Base-by-base conservation (phyloP, 1,139 yeast species). In the Scheffersomyces segobiensis region DNA sequence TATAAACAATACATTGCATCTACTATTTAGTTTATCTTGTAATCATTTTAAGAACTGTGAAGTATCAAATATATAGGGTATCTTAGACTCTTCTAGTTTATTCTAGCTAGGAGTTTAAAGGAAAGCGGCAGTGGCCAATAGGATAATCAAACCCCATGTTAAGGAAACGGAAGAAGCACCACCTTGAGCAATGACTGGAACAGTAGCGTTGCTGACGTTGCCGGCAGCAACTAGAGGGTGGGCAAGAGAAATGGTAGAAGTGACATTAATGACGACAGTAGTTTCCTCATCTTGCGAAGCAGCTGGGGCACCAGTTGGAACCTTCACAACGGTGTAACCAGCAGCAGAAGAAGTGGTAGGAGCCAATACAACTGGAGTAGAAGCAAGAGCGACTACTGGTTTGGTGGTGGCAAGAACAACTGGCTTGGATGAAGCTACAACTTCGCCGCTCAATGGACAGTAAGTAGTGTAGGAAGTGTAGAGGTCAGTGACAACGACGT, bases 381-480 rank as follows among this genome's bases (percentile, higher is more conserved):
- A 53, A 3, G 65, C 58, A 20, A 60, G 62, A 42, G 60, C 64
- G 17, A 57, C 55, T 5, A 24, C 50, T 32, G 42, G 42, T 26
- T 52, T 22, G n/a, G 50, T 19, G n/a, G 50, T 48, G 17, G 50
- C 52, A 39, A 19, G 19, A 32, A 21, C 46, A 32, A 21, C 46
- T 18, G 53, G 14, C 21, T 19, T 19, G 20, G 52, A 22, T 19
- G n/a, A 19, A 50, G 18, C 19, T 18, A 14, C 19, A 19, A 18
- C 19, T 10, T 18, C 56, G 14, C 26, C 54, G 17, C 52, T 54
- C 56, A 63, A 55, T 48, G 68, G 68, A 57, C 67, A 64, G 60
- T 59, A 63, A 19, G 67, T 66, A 49, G 67, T 61, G 61, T 62
- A 63, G 22, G 46, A 19, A 8, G 54, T 53, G 32, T 42, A 26